These are phyloP conservation scores for Penicillium crystallinum DNA, from an alignment of 495 filamentous ascomycete genomes.

Conservation along the genomic window DNA sequence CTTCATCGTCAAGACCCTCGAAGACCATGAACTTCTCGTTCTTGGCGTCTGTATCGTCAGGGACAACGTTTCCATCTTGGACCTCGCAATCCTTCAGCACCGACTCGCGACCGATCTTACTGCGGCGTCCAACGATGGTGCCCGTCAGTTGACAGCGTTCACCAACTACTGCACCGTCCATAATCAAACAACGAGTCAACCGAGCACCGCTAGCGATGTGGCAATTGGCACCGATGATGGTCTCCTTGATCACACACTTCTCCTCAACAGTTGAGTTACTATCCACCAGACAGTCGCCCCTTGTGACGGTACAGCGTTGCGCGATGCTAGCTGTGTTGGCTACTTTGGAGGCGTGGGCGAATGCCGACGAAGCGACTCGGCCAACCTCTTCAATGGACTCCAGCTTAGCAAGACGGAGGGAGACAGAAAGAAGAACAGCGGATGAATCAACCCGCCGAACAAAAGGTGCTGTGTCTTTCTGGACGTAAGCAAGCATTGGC, in stretches of 20 bases:
- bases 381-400: constrained; percentile 63
- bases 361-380: constrained; percentile 54
- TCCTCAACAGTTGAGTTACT: constrained; percentile 82
- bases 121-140: constrained; percentile 73
- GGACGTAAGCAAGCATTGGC: constrained; percentile 73
- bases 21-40: constrained; percentile 83
- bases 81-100: constrained; percentile 83
- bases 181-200: constrained; percentile 74
- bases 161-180: constrained; percentile 83
- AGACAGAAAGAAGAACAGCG: constrained; percentile 70
- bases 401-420: constrained; percentile 78
- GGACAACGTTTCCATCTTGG: constrained; percentile 78
- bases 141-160: constrained; percentile 71
- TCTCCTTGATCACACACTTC: constrained; percentile 81
- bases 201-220: constrained; percentile 76
- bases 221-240: constrained; percentile 79
- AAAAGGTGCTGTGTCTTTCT: constrained; percentile 51
- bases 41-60: constrained; percentile 76
- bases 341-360: constrained; percentile 71
- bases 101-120: constrained; percentile 69
- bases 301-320: constrained; percentile 67
- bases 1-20: constrained; percentile 54
- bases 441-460: constrained; percentile 85
- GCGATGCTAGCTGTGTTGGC: constrained; percentile 74
- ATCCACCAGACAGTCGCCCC: constrained; percentile 70